Base-by-base conservation (phyloP, 78 protist species). In the Dictyostelium purpureum region DNA sequence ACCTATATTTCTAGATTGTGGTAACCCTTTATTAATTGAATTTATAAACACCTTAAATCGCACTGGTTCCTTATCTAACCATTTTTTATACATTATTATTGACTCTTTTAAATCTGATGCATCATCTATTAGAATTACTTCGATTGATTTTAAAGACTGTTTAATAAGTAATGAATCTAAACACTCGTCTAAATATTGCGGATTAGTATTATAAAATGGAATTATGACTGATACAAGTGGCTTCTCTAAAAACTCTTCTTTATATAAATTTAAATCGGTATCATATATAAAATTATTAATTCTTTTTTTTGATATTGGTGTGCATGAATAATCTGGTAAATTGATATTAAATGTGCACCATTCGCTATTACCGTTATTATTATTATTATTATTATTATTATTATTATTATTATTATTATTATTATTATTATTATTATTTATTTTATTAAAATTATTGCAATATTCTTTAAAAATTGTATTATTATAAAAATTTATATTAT, bases 121-220 rank as follows among this genome's bases (percentile, higher is more conserved):
- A 57, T 85, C 92, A 31, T 85, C 82, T 0, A 85, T 35, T 2
- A 85, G 42, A 6, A 85, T n/a, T 6, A 85, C 33, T 59, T 73
- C 77, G n/a, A 85, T 56, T 2, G 33, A 9, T 52, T 85, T 79
- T 19, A 85, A 45, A 24, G 92, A 85, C 43, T 85, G 92, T 40
- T 66, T 40, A 19, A 49, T 49, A 14, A 85, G 19, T 19, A 77
- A 12, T 11, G 26, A 11, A 5, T 31, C 52, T 38, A 59, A 59
- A 75, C 81, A 75, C 31, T 85, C 92, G 19, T 73, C 28, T 2
- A 85, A 59, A 26, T 59, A 73, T 9, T 54, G n/a, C 1, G 52
- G n/a, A 11, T 19, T 26, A 16, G 71, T 59, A 61, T 85, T 85
- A 33, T 54, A 85, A 26, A 73, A 43, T 24, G 92, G 92, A 33